A percentile compares a stretch with the other conserved stretches of the same genome.
Conservation (phyloP, 2,329 filamentous ascomycete species). For the Fusarium musae region DNA sequence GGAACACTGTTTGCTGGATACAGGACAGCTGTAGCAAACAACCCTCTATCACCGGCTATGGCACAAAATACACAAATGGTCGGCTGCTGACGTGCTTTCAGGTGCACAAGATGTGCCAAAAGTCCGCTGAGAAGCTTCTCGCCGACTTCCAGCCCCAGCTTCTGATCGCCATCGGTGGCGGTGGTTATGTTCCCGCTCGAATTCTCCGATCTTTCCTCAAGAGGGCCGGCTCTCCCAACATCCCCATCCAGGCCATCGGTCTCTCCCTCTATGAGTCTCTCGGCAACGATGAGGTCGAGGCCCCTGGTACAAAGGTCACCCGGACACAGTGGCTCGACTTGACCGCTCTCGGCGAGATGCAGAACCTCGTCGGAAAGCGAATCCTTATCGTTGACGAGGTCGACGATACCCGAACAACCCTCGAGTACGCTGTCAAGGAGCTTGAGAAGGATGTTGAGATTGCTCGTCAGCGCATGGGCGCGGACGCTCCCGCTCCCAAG, state of each 20-base stretch:
- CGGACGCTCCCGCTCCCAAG: constrained; percentile 63
- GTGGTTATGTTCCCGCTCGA: constrained; percentile 95
- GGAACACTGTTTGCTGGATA: background rate
- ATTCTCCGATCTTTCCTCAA: constrained; percentile 99
- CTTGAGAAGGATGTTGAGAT: constrained; percentile 92
- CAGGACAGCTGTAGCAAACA: background rate
- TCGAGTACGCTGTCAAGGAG: constrained; percentile 94
- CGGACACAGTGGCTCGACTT: constrained; percentile 98
- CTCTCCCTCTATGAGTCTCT: constrained; percentile 96
- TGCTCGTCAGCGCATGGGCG: constrained; percentile 78
- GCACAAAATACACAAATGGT: background rate
- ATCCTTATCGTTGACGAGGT: constrained; percentile 67
- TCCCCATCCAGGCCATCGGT: constrained; percentile 98
- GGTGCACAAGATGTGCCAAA: constrained; percentile 98
- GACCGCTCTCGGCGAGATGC: constrained; percentile 79
- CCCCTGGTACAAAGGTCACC: constrained; percentile 89
- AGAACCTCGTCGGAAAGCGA: constrained; percentile 52
- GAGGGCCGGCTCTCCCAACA: constrained; percentile 86
- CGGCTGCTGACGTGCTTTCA: constrained; percentile 52
- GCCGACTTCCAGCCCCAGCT: constrained; percentile 90
- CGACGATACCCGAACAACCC: constrained; percentile 91
- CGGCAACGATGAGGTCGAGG: constrained; percentile 69
- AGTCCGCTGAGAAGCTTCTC: constrained; percentile 83
- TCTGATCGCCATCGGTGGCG: constrained; percentile 98
- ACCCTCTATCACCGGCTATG: background rate